Evolutionary conservation across 2,329 filamentous ascomycete genomes (phyloP).

Genomic region (Elsinoe necatrix): DNA sequence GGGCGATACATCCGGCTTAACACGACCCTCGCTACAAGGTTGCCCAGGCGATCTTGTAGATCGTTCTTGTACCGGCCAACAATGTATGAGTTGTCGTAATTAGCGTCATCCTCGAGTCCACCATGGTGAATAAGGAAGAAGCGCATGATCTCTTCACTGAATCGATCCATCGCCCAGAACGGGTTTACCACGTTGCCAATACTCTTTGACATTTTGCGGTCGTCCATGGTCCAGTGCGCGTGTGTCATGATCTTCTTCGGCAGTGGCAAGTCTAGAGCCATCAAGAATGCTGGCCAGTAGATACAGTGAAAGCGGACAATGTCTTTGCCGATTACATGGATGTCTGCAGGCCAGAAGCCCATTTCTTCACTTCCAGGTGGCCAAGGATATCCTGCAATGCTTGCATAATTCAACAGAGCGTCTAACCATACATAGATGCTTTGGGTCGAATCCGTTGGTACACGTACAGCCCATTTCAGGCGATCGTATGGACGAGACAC

Average conservation of each 20-base stretch:
- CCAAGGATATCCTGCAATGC: constrained; percentile 79
- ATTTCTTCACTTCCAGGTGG: constrained; percentile 53
- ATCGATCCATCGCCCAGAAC: constrained; percentile 81
- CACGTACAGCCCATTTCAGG: constrained; percentile 78
- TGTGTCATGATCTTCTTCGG: constrained; percentile 78
- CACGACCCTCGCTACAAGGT: constrained; percentile 64
- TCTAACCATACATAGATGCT: constrained; percentile 99
- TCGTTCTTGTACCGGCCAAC: constrained; percentile 69
- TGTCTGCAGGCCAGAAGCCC: constrained; percentile 78
- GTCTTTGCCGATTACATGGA: constrained; percentile 93
- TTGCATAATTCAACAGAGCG: constrained; percentile 88
- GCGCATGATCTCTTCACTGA: constrained; percentile 77
- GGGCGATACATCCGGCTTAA: constrained; percentile 42
- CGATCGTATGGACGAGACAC: constrained; percentile 74
- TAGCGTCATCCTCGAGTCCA: constrained; percentile 65
- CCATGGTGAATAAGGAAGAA: constrained; percentile 82
- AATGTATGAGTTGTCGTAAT: constrained; percentile 75
- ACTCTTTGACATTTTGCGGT: constrained; percentile 93
- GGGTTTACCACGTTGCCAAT: constrained; percentile 92
- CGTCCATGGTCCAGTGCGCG: constrained; percentile 89
- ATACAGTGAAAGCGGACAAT: constrained; percentile 94
- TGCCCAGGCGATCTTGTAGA: constrained; percentile 70
- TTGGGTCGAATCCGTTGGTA: constrained; percentile 74
- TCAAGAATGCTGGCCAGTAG: constrained; percentile 94
- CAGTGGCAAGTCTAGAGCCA: constrained; percentile 72